Conservation (phyloP, 2,329 filamentous ascomycete species). For the Parasarocladium wereldwijsianum region DNA sequence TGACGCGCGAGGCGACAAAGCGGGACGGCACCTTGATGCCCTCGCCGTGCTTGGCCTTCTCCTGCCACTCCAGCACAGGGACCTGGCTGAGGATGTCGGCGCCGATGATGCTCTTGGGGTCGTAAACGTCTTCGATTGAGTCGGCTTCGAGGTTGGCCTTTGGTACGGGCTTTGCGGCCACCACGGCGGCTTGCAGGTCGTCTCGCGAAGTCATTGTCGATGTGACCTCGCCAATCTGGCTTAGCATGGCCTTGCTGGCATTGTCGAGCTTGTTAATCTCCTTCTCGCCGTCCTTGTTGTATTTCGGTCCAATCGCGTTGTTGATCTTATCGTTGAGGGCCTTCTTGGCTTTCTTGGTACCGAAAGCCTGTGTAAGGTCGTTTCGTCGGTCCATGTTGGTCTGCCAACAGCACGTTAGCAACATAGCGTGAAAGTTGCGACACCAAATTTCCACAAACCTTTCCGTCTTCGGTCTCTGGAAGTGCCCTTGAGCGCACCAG, state of each 20-base stretch:
- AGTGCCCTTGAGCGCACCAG: constrained; percentile 40
- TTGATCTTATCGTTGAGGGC: constrained; percentile 52
- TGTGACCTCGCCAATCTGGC: constrained; percentile 45
- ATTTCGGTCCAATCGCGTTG: constrained; percentile 49
- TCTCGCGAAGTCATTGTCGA: constrained; percentile 52
- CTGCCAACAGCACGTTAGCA: constrained; percentile 23
- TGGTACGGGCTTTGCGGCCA: constrained; percentile 59
- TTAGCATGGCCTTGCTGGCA: constrained; percentile 44
- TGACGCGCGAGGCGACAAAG: constrained; percentile 51
- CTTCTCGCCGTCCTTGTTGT: constrained; percentile 17
- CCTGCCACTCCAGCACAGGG: constrained; percentile 60
- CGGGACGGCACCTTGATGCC: constrained; percentile 41
- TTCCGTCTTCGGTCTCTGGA: constrained; percentile 14
- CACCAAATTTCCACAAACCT: constrained; percentile 4
- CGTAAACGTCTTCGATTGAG: constrained; percentile 59
- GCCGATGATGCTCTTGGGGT: constrained; percentile 50
- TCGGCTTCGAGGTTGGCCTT: constrained; percentile 51
- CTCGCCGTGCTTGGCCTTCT: constrained; percentile 44
- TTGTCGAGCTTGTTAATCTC: constrained; percentile 36
- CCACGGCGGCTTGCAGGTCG: constrained; percentile 47
- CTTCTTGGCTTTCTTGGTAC: constrained; percentile 76
- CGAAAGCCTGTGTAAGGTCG: constrained; percentile 63
- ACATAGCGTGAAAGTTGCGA: too few species aligned
- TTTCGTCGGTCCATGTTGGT: constrained; percentile 47
- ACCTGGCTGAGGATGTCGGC: constrained; percentile 51